Base-by-base conservation (phyloP, 2,329 filamentous ascomycete genomes). In the Alternaria dauci region DNA sequence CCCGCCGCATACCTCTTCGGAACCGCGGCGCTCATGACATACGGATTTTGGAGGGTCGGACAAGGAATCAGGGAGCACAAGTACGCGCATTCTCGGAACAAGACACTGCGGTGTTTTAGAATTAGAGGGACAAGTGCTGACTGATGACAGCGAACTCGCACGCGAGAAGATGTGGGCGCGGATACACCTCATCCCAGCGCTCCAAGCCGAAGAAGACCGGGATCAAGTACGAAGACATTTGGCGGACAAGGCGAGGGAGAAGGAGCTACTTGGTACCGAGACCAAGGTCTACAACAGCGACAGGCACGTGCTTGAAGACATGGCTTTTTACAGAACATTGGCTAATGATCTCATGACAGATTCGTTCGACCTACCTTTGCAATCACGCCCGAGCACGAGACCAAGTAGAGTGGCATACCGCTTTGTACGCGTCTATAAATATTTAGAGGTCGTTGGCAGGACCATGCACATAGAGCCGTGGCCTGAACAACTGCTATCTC, bases 141-240 rank as follows among this genome's bases (percentile, higher is more conserved):
- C 67, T 38, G n/a, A 18, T 26, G 26, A 59, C 73, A 97, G 94
- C 77, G 95, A 99, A 82, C 89, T 97, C 70, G 92, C 89, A 66
- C 92, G 95, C 73, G 95, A 99, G 78, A 99, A 98, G 86, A 95
- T 97, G 88, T 99, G 95, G 95, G 88, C 92, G 63, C 91, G 95
- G 77, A 96, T 99, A 81, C 89, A 98, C 82, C 86, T 99, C 67
- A 95, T 94, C 75, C 95, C 95, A 59, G 83, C 97, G 66, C 88
- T 99, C 66, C 94, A 98, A 80, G 95, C 95, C 58, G 95, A 99
- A 79, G 93, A 97, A 81, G 95, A 99, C 83, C 90, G 95, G 63
- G 95, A 99, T 82, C 90, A 94, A 79, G 94, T 97, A 66, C 88
- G 95, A 69, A 86, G 94, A 76, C 87, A 94, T 80, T 87, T 90